Percentiles rank a stretch among this genome's conserved stretches.
These are phyloP conservation scores for Amanita brunnescens DNA, from an alignment of 768 basidiomycete species.

Conservation along the genomic window DNA sequence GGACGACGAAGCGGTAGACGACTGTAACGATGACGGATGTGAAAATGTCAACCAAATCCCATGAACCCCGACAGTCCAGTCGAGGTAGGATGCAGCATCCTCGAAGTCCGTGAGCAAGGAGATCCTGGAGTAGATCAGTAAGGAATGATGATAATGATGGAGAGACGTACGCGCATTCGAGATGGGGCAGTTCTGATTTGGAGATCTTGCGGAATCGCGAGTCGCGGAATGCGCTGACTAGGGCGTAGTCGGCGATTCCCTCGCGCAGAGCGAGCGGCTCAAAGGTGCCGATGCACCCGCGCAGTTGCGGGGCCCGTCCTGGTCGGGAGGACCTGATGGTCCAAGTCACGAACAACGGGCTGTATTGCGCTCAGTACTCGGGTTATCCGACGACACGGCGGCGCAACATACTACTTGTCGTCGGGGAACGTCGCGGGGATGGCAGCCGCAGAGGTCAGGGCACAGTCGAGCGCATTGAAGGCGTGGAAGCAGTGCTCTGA, in stretches of 20 bases:
- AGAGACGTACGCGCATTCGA: constrained; percentile 72
- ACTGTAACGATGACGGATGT: constrained; percentile 56
- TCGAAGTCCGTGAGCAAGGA: constrained; percentile 94
- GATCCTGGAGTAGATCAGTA: constrained; percentile 39
- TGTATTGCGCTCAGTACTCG: constrained; percentile 17
- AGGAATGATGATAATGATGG: constrained; percentile 2
- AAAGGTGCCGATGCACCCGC: constrained; percentile 96
- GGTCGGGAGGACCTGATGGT: constrained; percentile 60
- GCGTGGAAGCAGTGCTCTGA: constrained; percentile 75
- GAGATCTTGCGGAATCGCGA: constrained; percentile 77
- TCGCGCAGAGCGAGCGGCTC: constrained; percentile 62
- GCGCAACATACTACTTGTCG: constrained; percentile 62
- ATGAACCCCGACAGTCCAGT: constrained; percentile 90
- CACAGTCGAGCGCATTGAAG: constrained; percentile 74
- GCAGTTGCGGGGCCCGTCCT: constrained; percentile 52
- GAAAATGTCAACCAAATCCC: constrained; percentile 87
- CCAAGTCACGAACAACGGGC: constrained; percentile 97
- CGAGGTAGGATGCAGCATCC: constrained; percentile 73
- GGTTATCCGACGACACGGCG: background rate
- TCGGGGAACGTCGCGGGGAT: constrained; percentile 58
- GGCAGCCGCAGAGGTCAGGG: constrained; percentile 50
- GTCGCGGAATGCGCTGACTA: constrained; percentile 87
- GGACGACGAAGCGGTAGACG: constrained; percentile 38
- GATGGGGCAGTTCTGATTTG: constrained; percentile 60
- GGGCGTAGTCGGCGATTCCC: constrained; percentile 84